A percentile compares a stretch with the other conserved stretches of the same genome.
These are phyloP conservation scores for Penicillium sp. DNA, from an alignment of 2,329 filamentous ascomycete species.

Conservation along the genomic window DNA sequence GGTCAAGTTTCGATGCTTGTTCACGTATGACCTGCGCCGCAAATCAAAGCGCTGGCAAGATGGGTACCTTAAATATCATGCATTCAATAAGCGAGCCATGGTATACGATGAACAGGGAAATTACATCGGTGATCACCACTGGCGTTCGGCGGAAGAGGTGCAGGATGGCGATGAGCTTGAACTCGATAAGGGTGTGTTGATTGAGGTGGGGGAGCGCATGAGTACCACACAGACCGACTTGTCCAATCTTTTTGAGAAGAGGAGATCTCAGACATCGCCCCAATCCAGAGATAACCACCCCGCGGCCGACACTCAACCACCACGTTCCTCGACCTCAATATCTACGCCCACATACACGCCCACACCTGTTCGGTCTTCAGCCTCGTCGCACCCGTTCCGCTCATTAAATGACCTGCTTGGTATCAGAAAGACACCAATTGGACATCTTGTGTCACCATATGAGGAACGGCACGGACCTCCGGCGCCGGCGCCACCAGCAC, in stretches of 20 bases:
- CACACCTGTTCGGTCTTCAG: constrained; percentile 22
- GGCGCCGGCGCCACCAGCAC: constrained; percentile 1
- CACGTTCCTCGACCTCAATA: constrained; percentile 24
- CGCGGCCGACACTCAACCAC: constrained; percentile 30
- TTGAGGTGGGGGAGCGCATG: constrained; percentile 77
- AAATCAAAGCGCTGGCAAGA: constrained; percentile 96
- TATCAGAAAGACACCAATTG: constrained; percentile 62
- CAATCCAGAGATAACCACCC: constrained; percentile 22
- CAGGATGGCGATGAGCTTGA: constrained; percentile 79
- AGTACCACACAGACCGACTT: constrained; percentile 75
- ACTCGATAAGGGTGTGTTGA: constrained; percentile 73
- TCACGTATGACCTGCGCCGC: constrained; percentile 77
- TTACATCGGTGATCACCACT: constrained; percentile 82
- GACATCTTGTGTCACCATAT: constrained; percentile 68
- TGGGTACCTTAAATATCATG: constrained; percentile 82
- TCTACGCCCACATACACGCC: constrained; percentile 44
- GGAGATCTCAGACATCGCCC: constrained; percentile 45
- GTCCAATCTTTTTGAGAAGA: constrained; percentile 71
- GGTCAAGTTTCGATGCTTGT: constrained; percentile 80
- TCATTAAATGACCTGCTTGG: constrained; percentile 66
- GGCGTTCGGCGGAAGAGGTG: constrained; percentile 67
- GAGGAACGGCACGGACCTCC: constrained; percentile 44
- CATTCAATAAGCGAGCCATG: constrained; percentile 89
- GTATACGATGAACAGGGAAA: constrained; percentile 81
- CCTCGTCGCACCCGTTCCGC: constrained; percentile 49